Conservation (phyloP, 495 filamentous ascomycete genomes). For the Hypoxylon crocopeplum region DNA sequence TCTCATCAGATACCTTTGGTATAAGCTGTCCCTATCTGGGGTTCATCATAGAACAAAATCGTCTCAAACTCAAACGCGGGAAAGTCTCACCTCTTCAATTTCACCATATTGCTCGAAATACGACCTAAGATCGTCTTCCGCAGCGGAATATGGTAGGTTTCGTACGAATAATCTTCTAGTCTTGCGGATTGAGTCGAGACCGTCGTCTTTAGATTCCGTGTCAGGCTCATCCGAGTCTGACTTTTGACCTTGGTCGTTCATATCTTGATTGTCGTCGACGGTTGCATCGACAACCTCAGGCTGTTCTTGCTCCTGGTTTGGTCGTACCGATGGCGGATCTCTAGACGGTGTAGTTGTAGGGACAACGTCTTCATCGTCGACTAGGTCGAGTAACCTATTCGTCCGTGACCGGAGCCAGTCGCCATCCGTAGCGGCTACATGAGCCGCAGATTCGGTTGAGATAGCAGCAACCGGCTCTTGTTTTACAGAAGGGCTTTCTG, state of each 20-base stretch:
- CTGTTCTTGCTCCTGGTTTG: constrained; percentile 24
- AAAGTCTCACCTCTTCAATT: constrained; percentile 81
- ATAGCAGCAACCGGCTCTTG: constrained; percentile 5
- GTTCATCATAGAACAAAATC: constrained; percentile 79
- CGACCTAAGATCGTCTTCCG: constrained; percentile 75
- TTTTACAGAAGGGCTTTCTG: constrained; percentile 24
- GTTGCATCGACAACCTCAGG: constrained; percentile 34
- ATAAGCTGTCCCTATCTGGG: constrained; percentile 99
- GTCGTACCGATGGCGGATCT: neutral
- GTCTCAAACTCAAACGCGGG: constrained; percentile 28
- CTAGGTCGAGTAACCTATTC: constrained; percentile 84
- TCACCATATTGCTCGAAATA: constrained; percentile 74
- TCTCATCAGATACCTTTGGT: constrained; percentile 65
- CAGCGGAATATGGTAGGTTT: constrained; percentile 83
- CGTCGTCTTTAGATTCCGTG: constrained; percentile 40
- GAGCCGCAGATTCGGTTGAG: neutral
- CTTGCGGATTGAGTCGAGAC: constrained; percentile 56
- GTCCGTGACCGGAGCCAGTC: constrained; percentile 95
- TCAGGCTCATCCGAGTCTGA: constrained; percentile 35
- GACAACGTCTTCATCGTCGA: constrained; percentile 63
- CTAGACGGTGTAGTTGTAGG: constrained; percentile 34
- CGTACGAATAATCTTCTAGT: constrained; percentile 82
- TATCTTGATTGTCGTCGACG: constrained; percentile 35
- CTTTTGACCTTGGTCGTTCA: constrained; percentile 31
- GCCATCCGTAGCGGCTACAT: constrained; percentile 66